Evolutionary conservation across 441 rosid species (phyloP), one percentile per base, ranked within the genome.

Genomic region (Gossypium trilobum): DNA sequence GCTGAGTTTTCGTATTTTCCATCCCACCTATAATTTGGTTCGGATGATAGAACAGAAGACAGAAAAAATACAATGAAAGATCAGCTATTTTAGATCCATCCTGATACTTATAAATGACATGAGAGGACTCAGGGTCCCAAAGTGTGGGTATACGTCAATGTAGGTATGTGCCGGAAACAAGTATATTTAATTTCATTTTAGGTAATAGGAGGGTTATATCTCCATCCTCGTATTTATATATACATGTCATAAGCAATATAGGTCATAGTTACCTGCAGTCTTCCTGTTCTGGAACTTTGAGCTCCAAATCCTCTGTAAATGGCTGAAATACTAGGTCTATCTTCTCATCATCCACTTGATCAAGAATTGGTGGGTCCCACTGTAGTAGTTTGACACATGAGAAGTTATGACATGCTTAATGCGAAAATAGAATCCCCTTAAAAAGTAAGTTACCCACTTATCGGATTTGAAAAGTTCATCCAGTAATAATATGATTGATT

Each of bases 281-380:
- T 78, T 88, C 89, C 46, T 78, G 83, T 64, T 79, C 91, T 22
- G 96, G 97, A 78, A 89, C 78, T 48, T 75, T 85, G 75, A 91
- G 97, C 81, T 91, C 97, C 57, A 88, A 77, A 50, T 77, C 87
- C 77, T 85, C 85, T 46, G 44, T 17, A 33, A 87, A 89, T 42
- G 88, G 91, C 81, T 83, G 75, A 78, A 91, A 89, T 68, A 91
- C 78, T 7, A 76, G 54, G 60, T 84, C 91, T 27, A 90, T 25
- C 70, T 86, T 88, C 74, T 85, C 80, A 10, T 85, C 92, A 7
- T 80, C 87, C 72, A 86, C 87, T 74, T 84, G 75, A 11, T 86
- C 87, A 7, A 87, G 81, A 16, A 86, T 79, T 0, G 82, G 78
- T n/a, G 96, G 97, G 25, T 81, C 85, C 98, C 98, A 91, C 97